Conservation (phyloP, 1,139 yeast species). For the Kluyveromyces marxianus region DNA sequence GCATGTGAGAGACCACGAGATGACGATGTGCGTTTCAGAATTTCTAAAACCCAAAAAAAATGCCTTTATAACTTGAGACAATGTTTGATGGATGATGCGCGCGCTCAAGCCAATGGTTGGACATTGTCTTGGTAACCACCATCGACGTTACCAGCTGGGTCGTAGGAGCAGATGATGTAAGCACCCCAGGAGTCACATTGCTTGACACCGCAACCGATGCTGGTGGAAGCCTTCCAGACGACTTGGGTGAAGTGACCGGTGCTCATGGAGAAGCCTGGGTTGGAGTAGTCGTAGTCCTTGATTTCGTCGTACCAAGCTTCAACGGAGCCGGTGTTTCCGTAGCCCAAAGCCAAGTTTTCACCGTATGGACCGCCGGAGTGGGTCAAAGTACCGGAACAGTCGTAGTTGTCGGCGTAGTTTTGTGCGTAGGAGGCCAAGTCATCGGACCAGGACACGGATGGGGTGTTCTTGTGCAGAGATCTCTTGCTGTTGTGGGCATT, state of each 20-base stretch:
- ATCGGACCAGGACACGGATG: slow-evolving; percentile 55
- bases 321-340: slow-evolving; percentile 51
- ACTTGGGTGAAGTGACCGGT: slow-evolving; percentile 82
- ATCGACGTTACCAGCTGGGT: slow-evolving; percentile 54
- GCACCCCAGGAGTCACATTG: slow-evolving; percentile 44
- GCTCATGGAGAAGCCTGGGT: slow-evolving; percentile 35
- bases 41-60: no score
- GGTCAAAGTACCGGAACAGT: slow-evolving; percentile 57
- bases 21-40: no score
- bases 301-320: slow-evolving; percentile 83
- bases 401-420: slow-evolving; percentile 57
- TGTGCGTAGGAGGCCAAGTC: slow-evolving; percentile 61
- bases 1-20: no score
- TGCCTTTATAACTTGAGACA: no score
- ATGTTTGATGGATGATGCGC: neutral
- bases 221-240: slow-evolving; percentile 65
- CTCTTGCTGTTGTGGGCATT: slow-evolving; percentile 63
- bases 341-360: slow-evolving; percentile 82
- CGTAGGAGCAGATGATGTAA: slow-evolving; percentile 55
- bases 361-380: slow-evolving; percentile 82
- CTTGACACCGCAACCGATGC: slow-evolving; percentile 68
- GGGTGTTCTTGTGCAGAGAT: slow-evolving; percentile 52
- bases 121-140: slow-evolving; percentile 34
- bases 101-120: slow-evolving; percentile 9
- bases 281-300: slow-evolving; percentile 44